phyloP scores from a whole-genome alignment of 305 asterid genomes.

The Solanum hybrid region DNA sequence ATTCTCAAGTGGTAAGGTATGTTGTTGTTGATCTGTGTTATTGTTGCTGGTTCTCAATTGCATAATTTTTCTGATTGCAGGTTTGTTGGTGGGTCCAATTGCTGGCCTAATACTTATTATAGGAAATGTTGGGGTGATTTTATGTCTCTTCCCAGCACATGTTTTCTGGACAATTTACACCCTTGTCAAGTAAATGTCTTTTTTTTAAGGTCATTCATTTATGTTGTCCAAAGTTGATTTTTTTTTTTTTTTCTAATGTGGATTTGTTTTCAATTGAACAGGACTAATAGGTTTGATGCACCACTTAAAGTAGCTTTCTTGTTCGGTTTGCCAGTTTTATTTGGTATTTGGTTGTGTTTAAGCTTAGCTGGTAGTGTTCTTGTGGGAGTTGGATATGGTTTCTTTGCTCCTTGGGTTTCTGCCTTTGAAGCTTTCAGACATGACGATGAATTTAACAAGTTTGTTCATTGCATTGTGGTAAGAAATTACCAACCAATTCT shows the following conservation, averaged over 20 bases:
- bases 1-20: neutral
- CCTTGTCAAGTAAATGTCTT: constrained; percentile 54
- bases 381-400: constrained; percentile 89
- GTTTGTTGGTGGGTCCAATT: constrained; percentile 73
- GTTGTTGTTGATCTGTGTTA: neutral
- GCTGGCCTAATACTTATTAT: constrained; percentile 56
- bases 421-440: constrained; percentile 81
- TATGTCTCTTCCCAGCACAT: constrained; percentile 86
- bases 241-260: neutral
- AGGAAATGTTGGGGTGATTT: constrained; percentile 76
- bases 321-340: constrained; percentile 69
- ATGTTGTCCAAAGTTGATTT: neutral
- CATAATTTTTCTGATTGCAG: constrained; percentile 25
- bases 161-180: constrained; percentile 77
- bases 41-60: neutral
- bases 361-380: constrained; percentile 77
- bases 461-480: constrained; percentile 82
- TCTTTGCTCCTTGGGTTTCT: constrained; percentile 92
- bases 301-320: constrained; percentile 69
- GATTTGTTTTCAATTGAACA: constrained; percentile 19
- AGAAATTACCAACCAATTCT: constrained; percentile 19
- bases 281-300: constrained; percentile 68
- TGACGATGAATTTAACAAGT: constrained; percentile 45
- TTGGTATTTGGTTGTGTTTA: constrained; percentile 80
- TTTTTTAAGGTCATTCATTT: neutral